Conservation (phyloP, 2,329 filamentous ascomycete genomes). For the Aspergillus clavatus region DNA sequence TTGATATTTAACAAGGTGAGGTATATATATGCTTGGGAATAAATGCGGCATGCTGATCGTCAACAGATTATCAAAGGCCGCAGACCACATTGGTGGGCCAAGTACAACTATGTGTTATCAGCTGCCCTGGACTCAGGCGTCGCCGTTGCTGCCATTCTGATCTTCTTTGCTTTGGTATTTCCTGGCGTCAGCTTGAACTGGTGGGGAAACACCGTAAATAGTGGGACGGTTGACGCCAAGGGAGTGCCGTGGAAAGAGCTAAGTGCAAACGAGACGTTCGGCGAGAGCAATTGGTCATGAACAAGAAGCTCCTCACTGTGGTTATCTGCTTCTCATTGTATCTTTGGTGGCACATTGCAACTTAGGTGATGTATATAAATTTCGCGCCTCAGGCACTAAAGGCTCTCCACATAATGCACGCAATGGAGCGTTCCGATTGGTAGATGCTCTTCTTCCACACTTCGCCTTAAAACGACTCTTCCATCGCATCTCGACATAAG, state of each 20-base stretch:
- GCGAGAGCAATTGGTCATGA: conserved; percentile 11
- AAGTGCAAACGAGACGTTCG: conserved; percentile 11
- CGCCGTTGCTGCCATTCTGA: conserved; percentile 33
- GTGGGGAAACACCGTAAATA: conserved; percentile 33
- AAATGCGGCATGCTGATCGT: neutral
- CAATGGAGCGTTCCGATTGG: neutral
- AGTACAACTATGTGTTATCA: conserved; percentile 33
- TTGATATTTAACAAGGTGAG: conserved; percentile 32
- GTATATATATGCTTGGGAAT: neutral
- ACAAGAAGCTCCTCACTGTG: neutral
- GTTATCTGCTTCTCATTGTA: neutral
- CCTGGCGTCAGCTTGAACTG: conserved; percentile 25
- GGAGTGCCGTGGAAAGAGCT: conserved; percentile 21
- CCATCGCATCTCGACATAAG: conserved; percentile 2
- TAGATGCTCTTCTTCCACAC: no score
- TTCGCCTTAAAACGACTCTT: conserved; percentile 2
- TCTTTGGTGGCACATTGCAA: no score
- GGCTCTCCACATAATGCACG: conserved; percentile 2
- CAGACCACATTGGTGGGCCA: conserved; percentile 18
- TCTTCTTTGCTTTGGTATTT: conserved; percentile 36
- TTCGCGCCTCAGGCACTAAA: conserved; percentile 2
- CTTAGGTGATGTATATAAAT: neutral
- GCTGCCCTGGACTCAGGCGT: conserved; percentile 33
- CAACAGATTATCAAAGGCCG: conserved; percentile 13
- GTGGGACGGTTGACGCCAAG: conserved; percentile 32